These are phyloP conservation scores for Aspergillus ochraceoroseus DNA, from an alignment of 2,329 filamentous ascomycete genomes.

Conservation along the genomic window DNA sequence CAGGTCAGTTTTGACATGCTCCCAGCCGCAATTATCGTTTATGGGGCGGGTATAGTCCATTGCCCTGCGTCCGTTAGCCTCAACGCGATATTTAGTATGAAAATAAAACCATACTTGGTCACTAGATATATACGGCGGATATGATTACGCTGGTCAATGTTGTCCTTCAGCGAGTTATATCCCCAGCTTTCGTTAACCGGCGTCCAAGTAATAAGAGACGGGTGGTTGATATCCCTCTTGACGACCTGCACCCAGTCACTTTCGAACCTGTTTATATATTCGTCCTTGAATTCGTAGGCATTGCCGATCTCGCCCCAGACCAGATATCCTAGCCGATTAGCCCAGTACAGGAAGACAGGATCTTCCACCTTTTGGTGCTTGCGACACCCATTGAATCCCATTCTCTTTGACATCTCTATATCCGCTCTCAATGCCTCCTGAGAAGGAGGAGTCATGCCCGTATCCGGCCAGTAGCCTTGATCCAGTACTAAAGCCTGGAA, in stretches of 20 bases:
- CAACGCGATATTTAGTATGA: not conserved
- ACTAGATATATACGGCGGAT: slow-evolving; percentile 59
- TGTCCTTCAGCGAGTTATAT: slow-evolving; percentile 55
- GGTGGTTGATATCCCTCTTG: slow-evolving; percentile 61
- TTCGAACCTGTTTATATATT: slow-evolving; percentile 58
- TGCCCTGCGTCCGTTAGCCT: slow-evolving; percentile 30
- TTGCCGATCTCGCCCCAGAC: slow-evolving; percentile 69
- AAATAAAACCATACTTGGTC: slow-evolving; percentile 48
- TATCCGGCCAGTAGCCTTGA: slow-evolving; percentile 68
- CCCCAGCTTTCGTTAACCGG: slow-evolving; percentile 63
- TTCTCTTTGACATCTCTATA: slow-evolving; percentile 56
- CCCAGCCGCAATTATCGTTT: slow-evolving; percentile 70
- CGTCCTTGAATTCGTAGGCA: slow-evolving; percentile 57
- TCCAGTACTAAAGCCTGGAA: slow-evolving; percentile 66
- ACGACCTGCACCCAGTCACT: slow-evolving; percentile 62
- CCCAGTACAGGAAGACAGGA: slow-evolving; percentile 62
- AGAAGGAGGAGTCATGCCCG: slow-evolving; percentile 61
- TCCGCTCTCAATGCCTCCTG: slow-evolving; percentile 63
- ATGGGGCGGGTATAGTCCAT: slow-evolving; percentile 61
- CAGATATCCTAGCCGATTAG: slow-evolving; percentile 60
- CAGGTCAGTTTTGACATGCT: slow-evolving; percentile 61
- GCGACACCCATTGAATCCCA: slow-evolving; percentile 66
- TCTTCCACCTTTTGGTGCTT: slow-evolving; percentile 65
- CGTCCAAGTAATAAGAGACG: slow-evolving; percentile 62
- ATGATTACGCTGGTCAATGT: slow-evolving; percentile 58